Base-by-base conservation (phyloP, 1,284 basidiomycete genomes). In the Trametes pubescens region DNA sequence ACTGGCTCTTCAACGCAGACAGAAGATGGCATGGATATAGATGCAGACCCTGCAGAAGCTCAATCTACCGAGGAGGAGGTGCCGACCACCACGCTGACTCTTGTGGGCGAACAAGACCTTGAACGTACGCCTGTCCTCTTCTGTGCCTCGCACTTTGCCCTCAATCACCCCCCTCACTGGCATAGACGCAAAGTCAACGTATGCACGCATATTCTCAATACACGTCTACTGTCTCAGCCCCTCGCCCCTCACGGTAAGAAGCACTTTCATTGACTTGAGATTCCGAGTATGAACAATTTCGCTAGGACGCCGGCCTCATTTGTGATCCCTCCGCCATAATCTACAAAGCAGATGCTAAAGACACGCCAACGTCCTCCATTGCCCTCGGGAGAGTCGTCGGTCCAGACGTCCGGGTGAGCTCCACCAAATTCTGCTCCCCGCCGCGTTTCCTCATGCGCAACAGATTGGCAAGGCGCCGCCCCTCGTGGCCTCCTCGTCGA, bases 161-260 rank as follows among this genome's bases (percentile, higher is more conserved):
- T 48, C 40, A 58, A 11, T 51, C 34, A 56, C 44, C n/a, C 14
- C 7, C 6, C 14, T 18, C 21, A 6, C 34, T 14, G 49, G 24
- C 35, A 21, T 53, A 91, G 90, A 70, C 59, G 79, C 81, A 0
- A 86, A 82, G 72, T 71, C 77, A 4, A 78, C 81, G 55, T 90
- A 87, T 67, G 69, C 72, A 0, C 79, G 78, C 29, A 70, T 90
- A 26, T 72, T 81, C 65, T 83, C 83, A 1, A 77, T 86, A 18
- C 85, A 90, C 69, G 74, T 93, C 3, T 91, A 93, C 72, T 85
- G 88, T 69, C 71, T 93, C 32, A 86, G 90, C 2, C 85, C 89
- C 0, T 82, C 85, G 1, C 81, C 80, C 7, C 73, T 92, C 48
- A 79, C 77, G 49, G 91, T 90, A 73, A 54, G 86, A 51, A 38